Evolutionary conservation across 495 filamentous ascomycete species (phyloP).

Genomic region (Aspergillus affinis): DNA sequence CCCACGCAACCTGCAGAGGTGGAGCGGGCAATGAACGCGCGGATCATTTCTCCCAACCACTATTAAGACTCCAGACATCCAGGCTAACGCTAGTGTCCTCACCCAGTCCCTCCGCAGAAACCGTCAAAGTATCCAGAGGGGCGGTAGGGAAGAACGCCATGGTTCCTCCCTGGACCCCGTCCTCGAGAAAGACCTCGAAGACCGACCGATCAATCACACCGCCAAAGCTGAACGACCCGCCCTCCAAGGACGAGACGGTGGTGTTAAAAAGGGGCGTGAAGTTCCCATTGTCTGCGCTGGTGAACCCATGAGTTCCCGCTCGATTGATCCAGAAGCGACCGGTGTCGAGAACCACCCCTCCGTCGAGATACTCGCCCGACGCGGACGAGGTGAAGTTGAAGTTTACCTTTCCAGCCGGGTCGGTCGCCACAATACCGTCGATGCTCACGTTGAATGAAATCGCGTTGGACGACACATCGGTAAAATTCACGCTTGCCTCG

Average conservation of each 20-base stretch:
- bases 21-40: not conserved
- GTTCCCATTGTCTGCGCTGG: conserved; percentile 40
- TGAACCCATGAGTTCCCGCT: conserved; percentile 40
- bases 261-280: conserved; percentile 51
- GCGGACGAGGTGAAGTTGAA: conserved; percentile 50
- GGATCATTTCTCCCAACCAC: conserved; percentile 28
- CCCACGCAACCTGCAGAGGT: not conserved
- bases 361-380: conserved; percentile 45
- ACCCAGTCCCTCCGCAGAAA: conserved; percentile 38
- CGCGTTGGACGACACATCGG: conserved; percentile 37
- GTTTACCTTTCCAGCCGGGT: conserved; percentile 41
- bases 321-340: conserved; percentile 47
- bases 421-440: conserved; percentile 32
- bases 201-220: conserved; percentile 52
- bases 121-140: conserved; percentile 38
- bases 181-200: conserved; percentile 49
- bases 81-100: conserved; percentile 35
- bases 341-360: conserved; percentile 47
- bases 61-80: conserved; percentile 41
- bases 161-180: conserved; percentile 42
- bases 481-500: conserved; percentile 37
- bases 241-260: conserved; percentile 27
- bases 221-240: conserved; percentile 30
- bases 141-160: conserved; percentile 44
- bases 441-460: conserved; percentile 48